Evolutionary conservation across 768 basidiomycete species (phyloP).

Genomic region (Mycena kentingensis): DNA sequence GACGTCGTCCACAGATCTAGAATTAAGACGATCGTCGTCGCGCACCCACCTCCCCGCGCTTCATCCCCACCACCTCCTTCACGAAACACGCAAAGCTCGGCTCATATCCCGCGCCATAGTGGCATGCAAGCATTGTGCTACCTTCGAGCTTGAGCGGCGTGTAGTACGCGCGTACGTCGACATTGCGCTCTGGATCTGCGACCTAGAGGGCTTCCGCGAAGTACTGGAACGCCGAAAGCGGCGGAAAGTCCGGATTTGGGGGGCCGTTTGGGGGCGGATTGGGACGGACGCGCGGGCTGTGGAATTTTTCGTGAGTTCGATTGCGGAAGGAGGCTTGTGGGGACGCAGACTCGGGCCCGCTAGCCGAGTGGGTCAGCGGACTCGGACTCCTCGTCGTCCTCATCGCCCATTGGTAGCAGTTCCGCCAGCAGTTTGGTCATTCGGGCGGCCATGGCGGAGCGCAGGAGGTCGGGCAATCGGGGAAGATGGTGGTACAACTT

Average conservation of each 20-base stretch:
- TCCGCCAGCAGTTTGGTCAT: constrained; percentile 66
- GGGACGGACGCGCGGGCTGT: constrained; percentile 29
- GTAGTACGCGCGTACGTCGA: constrained; percentile 82
- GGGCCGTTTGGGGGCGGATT: constrained; percentile 32
- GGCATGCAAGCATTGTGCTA: constrained; percentile 81
- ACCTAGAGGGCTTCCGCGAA: constrained; percentile 84
- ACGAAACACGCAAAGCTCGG: constrained; percentile 90
- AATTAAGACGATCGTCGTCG: too few species aligned
- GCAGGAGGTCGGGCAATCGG: constrained; percentile 76
- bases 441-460: constrained; percentile 75
- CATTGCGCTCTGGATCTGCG: constrained; percentile 55
- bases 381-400: constrained; percentile 46
- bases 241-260: constrained; percentile 64
- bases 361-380: constrained; percentile 60
- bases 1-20: too few species aligned
- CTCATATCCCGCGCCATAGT: constrained; percentile 94
- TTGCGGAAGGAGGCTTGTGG: constrained; percentile 13
- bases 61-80: constrained; percentile 63
- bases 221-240: constrained; percentile 75
- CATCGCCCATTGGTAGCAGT: constrained; percentile 42
- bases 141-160: constrained; percentile 61
- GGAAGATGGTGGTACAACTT: too few species aligned
- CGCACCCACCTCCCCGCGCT: constrained; percentile 75
- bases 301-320: constrained; percentile 23
- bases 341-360: constrained; percentile 61